Percentiles rank a stretch among this genome's conserved stretches.
phyloP scores from a whole-genome alignment of 345 rosid genomes.

The Pistacia vera region DNA sequence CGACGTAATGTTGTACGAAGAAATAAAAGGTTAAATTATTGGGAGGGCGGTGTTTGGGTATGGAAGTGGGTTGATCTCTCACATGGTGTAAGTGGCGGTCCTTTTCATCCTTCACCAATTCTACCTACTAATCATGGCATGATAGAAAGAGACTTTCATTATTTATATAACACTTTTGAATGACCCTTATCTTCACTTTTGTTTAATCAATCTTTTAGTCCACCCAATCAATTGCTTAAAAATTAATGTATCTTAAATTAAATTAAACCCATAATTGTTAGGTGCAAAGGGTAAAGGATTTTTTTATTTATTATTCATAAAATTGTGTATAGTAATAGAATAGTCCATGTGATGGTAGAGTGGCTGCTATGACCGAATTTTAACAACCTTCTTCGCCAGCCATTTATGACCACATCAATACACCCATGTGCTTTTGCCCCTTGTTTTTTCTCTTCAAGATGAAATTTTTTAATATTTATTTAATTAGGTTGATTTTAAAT shows the following conservation, averaged over 20 bases:
- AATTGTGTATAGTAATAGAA: not conserved
- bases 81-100: constrained; percentile 27
- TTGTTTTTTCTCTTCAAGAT: too few relatives aligned
- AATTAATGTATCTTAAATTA: too few relatives aligned
- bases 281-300: not conserved
- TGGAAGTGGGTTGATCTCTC: constrained; percentile 2
- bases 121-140: constrained; percentile 22
- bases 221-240: not conserved
- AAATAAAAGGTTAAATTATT: not conserved
- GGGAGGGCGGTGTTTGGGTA: not conserved
- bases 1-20: too few relatives aligned
- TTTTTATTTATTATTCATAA: too few relatives aligned
- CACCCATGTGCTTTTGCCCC: too few relatives aligned
- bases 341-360: too few relatives aligned
- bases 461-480: too few relatives aligned
- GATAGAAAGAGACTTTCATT: constrained; percentile 15
- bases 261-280: not conserved
- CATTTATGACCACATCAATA: too few relatives aligned
- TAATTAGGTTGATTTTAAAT: too few relatives aligned
- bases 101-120: constrained; percentile 18
- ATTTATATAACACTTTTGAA: not conserved
- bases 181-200: not conserved
- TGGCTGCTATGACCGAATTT: too few relatives aligned
- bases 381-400: too few relatives aligned
- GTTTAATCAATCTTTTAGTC: not conserved